Conservation (phyloP, 1,139 yeast genomes). For the Candida sanyaensis region DNA sequence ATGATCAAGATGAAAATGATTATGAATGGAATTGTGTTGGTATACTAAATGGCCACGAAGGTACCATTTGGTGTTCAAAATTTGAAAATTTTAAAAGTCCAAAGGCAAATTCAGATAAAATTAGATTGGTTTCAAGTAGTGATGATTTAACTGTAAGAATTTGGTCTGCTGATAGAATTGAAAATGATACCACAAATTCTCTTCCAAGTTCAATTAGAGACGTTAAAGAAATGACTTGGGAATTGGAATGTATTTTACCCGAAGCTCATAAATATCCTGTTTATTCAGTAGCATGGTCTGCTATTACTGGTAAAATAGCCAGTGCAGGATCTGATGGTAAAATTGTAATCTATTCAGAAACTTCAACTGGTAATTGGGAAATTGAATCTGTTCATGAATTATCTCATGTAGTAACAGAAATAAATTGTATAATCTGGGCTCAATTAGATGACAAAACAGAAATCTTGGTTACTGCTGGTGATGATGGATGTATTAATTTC, state of each 20-base stretch:
- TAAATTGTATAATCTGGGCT: constrained; percentile 78
- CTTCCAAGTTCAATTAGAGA: constrained; percentile 65
- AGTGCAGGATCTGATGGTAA: constrained; percentile 88
- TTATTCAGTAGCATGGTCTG: constrained; percentile 84
- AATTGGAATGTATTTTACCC: constrained; percentile 64
- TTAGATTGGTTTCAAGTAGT: constrained; percentile 73
- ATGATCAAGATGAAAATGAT: constrained; percentile 74
- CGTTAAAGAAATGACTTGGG: constrained; percentile 75
- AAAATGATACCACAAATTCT: constrained; percentile 16
- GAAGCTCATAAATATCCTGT: constrained; percentile 67
- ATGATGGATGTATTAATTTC: constrained; percentile 75
- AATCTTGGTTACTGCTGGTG: constrained; percentile 79
- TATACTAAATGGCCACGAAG: constrained; percentile 77
- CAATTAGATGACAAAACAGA: constrained; percentile 43
- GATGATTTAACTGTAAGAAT: constrained; percentile 77
- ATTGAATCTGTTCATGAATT: constrained; percentile 51
- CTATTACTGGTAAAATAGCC: constrained; percentile 66
- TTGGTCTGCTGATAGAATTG: constrained; percentile 54
- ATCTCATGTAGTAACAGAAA: constrained; percentile 80
- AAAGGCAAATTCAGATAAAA: constrained; percentile 20
- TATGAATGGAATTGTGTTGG: constrained; percentile 94
- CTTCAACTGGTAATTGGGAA: constrained; percentile 50
- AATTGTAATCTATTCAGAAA: constrained; percentile 65
- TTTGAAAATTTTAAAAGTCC: constrained; percentile 51
- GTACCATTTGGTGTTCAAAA: constrained; percentile 91